Evolutionary conservation across 148 eudicot species (phyloP), one percentile per base, ranked within the genome.

Genomic region (Rhododendron molle): DNA sequence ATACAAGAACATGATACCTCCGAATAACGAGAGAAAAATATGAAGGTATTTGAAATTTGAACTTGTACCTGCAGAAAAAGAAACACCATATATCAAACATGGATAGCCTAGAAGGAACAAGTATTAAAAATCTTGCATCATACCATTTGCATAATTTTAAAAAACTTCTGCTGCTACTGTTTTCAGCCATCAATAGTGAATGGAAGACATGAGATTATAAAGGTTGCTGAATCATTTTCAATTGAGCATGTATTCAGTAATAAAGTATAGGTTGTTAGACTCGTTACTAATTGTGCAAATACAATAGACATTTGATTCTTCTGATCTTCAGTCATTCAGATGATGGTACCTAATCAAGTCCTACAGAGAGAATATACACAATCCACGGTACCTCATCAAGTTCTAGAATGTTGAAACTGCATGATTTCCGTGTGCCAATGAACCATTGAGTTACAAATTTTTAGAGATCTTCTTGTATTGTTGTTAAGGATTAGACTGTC

Each of bases 21-120:
- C 99, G 85, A 84, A 96, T 93, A 87, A 96, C 98, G 79, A 96
- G 97, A 82, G 95, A 96, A 85, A 96, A 95, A 82, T 96, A 96
- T 34, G 98, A 94, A 87, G 99, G 99, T 86, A 96, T 96, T 40
- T 86, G 96, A 83, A 96, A 96, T 86, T 96, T 96, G 94, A 94
- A 95, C 83, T 95, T 94, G 89, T 94, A 96, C 99, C 99, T 96
- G 94, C 85, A 88, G 83, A 79, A 18, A 76, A 67, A 76, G 81
- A 69, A 81, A 67, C 44, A 81, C 12, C 50, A 78, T 60, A 26
- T 58, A 58, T 58, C 10, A 80, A 79, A 76, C 26, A 83, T 12
- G 47, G 38, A 50, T 67, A 80, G 23, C 8, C 4, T 26, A 69
- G 23, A 69, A 30, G 16, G 38, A 69, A 28, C 74, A 28, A 8